These are phyloP conservation scores for Cynanchum wilfordii DNA, from an alignment of 257 asterid genomes.

Conservation along the genomic window DNA sequence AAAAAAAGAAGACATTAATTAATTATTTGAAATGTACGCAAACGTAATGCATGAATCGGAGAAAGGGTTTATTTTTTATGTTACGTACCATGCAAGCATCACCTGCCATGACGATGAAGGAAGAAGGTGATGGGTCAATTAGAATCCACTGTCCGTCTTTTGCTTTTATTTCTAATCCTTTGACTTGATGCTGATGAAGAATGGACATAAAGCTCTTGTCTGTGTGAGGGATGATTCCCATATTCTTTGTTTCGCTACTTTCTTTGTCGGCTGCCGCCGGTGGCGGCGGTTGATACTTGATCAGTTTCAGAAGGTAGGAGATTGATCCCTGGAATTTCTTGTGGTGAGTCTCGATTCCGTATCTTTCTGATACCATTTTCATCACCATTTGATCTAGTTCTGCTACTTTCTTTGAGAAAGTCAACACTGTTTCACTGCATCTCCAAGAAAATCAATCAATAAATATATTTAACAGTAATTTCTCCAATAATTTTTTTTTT, in stretches of 20 bases:
- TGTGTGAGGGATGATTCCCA: slow-evolving; percentile 57
- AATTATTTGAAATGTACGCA: neutral
- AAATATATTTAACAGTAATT: too few species aligned
- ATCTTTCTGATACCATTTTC: slow-evolving; percentile 57
- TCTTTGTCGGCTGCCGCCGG: slow-evolving; percentile 20
- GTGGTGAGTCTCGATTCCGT: slow-evolving; percentile 32
- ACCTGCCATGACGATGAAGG: slow-evolving; percentile 73
- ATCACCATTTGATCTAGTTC: slow-evolving; percentile 51
- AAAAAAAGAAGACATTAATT: neutral
- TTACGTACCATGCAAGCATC: slow-evolving; percentile 55
- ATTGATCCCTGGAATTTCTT: slow-evolving; percentile 38
- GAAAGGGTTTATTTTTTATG: neutral
- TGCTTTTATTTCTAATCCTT: slow-evolving; percentile 50
- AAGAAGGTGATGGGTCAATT: slow-evolving; percentile 46
- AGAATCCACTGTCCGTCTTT: slow-evolving; percentile 55
- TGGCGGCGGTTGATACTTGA: slow-evolving; percentile 35
- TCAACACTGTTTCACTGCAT: slow-evolving; percentile 48
- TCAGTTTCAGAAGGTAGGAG: slow-evolving; percentile 46
- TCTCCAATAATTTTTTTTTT: too few species aligned
- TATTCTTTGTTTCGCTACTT: slow-evolving; percentile 25
- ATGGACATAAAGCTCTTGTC: slow-evolving; percentile 65
- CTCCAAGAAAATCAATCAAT: too few species aligned
- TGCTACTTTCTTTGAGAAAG: slow-evolving; percentile 42
- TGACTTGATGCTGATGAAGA: slow-evolving; percentile 57
- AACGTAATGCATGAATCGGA: too few species aligned